phyloP scores from a whole-genome alignment of 2,329 filamentous ascomycete genomes.

The Diaporthe sp. region DNA sequence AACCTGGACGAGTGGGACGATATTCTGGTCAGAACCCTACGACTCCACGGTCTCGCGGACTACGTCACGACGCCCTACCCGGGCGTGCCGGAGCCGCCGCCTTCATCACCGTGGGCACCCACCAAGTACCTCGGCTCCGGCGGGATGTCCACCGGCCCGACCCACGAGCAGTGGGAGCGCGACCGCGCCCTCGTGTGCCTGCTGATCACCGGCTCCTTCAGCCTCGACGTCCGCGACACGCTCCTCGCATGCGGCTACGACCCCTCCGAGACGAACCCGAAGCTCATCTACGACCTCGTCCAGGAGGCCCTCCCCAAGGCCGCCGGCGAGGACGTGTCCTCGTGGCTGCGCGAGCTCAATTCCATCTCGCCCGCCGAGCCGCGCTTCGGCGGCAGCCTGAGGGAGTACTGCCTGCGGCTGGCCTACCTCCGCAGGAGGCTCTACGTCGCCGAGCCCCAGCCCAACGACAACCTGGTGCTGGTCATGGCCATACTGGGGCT shows the following conservation, averaged over 20 bases:
- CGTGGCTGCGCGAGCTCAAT: constrained; percentile 40
- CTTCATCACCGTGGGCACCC: background rate
- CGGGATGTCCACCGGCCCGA: background rate
- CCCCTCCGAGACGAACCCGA: constrained; percentile 35
- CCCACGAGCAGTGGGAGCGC: constrained; percentile 35
- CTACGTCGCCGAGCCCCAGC: constrained; percentile 40
- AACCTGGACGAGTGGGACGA: constrained; percentile 42
- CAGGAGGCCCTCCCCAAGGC: constrained; percentile 37
- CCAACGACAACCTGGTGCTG: constrained; percentile 41
- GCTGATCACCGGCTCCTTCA: constrained; percentile 40
- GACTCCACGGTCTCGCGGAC: constrained; percentile 36
- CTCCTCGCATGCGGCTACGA: constrained; percentile 41
- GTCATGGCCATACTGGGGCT: constrained; percentile 41
- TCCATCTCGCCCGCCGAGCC: constrained; percentile 34
- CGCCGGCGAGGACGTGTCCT: constrained; percentile 35
- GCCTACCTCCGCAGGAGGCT: constrained; percentile 39
- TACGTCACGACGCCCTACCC: constrained; percentile 35
- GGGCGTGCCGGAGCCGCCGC: constrained; percentile 34
- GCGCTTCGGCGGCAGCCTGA: constrained; percentile 39
- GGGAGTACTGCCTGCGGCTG: constrained; percentile 37
- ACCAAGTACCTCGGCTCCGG: background rate
- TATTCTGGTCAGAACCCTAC: constrained; percentile 36
- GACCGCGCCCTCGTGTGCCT: constrained; percentile 39
- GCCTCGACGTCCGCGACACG: constrained; percentile 40
- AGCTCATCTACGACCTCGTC: constrained; percentile 38